Percentiles rank a stretch among this genome's conserved stretches.
phyloP scores from a whole-genome alignment of 2,329 filamentous ascomycete genomes.

The Scedosporium minutisporum region DNA sequence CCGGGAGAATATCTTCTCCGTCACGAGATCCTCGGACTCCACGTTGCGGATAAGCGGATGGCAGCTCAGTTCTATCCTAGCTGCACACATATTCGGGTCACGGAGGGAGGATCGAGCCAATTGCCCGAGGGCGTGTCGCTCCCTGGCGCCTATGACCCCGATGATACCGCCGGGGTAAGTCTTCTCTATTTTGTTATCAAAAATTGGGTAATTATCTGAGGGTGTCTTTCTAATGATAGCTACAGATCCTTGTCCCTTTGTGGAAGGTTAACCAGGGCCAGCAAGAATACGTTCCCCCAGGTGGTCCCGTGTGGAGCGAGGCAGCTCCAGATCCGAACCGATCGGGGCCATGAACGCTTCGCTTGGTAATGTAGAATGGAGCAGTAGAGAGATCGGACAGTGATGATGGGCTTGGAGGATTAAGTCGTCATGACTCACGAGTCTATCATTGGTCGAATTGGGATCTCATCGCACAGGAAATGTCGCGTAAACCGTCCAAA shows the following conservation, averaged over 20 bases:
- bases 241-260: not conserved
- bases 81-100: conserved; percentile 5
- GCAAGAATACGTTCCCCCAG: not conserved
- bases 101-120: not conserved
- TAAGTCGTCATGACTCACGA: too few species aligned
- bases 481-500: too few species aligned
- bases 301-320: conserved; percentile 3
- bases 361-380: too few species aligned
- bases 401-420: too few species aligned
- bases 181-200: too few species aligned
- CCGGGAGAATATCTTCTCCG: conserved; percentile 44
- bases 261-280: conserved; percentile 2
- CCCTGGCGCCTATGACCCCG: not conserved
- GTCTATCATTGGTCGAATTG: too few species aligned
- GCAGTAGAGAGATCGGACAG: too few species aligned
- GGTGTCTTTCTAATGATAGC: not conserved
- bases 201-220: not conserved
- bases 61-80: conserved; percentile 4
- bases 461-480: too few species aligned
- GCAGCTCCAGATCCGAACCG: not conserved
- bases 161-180: not conserved
- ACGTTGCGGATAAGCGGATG: conserved; percentile 24
- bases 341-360: not conserved
- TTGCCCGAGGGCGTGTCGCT: not conserved
- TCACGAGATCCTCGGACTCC: conserved; percentile 45